phyloP scores from a whole-genome alignment of 75 land plant species.

The Cryptomeria japonica region DNA sequence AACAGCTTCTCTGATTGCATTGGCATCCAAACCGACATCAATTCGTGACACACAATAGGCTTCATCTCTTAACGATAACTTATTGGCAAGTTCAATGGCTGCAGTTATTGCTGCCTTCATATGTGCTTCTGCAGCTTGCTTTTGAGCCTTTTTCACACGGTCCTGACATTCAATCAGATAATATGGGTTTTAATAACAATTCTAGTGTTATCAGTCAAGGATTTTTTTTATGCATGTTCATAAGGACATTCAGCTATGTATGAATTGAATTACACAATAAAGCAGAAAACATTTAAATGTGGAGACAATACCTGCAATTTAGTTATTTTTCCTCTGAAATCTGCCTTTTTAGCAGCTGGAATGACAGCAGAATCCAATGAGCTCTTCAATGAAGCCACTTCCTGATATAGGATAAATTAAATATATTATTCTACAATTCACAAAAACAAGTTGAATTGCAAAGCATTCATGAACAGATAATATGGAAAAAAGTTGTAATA shows the following conservation, averaged over 20 bases:
- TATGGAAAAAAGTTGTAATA: neutral
- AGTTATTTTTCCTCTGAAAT: constrained; percentile 51
- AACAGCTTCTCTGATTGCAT: constrained; percentile 89
- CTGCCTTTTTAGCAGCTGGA: constrained; percentile 86
- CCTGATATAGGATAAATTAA: constrained; percentile 35
- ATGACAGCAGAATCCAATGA: constrained; percentile 62
- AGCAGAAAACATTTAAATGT: neutral
- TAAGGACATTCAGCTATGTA: neutral
- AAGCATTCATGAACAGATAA: neutral
- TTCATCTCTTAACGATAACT: constrained; percentile 53
- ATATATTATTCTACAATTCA: neutral
- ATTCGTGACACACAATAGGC: constrained; percentile 60
- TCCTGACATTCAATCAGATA: constrained; percentile 44
- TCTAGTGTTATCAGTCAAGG: neutral
- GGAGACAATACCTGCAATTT: constrained; percentile 60
- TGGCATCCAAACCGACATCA: constrained; percentile 84
- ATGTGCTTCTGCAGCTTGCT: constrained; percentile 72
- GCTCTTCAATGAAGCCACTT: constrained; percentile 72
- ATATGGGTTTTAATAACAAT: neutral
- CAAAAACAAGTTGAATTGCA: neutral
- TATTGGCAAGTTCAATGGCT: constrained; percentile 61
- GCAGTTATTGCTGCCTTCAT: constrained; percentile 65
- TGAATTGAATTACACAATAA: neutral
- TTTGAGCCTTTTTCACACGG: constrained; percentile 74
- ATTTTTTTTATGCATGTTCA: neutral